These are phyloP conservation scores for Elaeis guineensis DNA, from an alignment of 176 grass and related monocot genomes.

Conservation along the genomic window DNA sequence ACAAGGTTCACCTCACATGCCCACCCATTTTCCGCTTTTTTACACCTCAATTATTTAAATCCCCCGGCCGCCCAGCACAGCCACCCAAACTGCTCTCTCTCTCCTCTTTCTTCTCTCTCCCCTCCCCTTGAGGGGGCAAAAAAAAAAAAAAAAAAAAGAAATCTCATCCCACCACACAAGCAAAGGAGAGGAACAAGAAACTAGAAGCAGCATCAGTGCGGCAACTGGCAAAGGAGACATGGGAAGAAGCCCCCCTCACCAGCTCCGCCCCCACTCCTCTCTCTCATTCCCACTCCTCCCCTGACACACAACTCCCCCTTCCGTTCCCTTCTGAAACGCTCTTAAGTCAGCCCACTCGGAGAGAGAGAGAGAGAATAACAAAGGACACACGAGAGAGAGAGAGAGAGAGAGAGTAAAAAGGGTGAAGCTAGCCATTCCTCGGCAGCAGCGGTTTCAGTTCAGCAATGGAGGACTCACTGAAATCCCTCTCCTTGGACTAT, in stretches of 20 bases:
- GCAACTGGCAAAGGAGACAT: too few species aligned
- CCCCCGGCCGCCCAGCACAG: slow-evolving; percentile 32
- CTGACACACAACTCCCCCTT: too few species aligned
- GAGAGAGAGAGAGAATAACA: too few species aligned
- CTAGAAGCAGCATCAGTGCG: not conserved
- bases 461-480: slow-evolving; percentile 89
- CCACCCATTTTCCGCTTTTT: slow-evolving; percentile 6
- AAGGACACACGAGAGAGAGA: too few species aligned
- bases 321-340: too few species aligned
- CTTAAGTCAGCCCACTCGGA: too few species aligned
- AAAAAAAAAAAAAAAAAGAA: slow-evolving; percentile 22
- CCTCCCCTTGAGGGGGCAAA: not conserved
- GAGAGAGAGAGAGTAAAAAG: too few species aligned
- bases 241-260: too few species aligned
- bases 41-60: slow-evolving; percentile 17
- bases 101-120: not conserved
- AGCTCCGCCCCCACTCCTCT: too few species aligned
- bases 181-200: slow-evolving; percentile 2
- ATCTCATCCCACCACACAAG: slow-evolving; percentile 6
- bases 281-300: too few species aligned
- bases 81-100: slow-evolving; percentile 44
- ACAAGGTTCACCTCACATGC: not conserved
- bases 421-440: too few species aligned
- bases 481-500: slow-evolving; percentile 93
- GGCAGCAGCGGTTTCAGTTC: too few species aligned